Conservation (phyloP, 768 basidiomycete species). For the Lactarius sp. region DNA sequence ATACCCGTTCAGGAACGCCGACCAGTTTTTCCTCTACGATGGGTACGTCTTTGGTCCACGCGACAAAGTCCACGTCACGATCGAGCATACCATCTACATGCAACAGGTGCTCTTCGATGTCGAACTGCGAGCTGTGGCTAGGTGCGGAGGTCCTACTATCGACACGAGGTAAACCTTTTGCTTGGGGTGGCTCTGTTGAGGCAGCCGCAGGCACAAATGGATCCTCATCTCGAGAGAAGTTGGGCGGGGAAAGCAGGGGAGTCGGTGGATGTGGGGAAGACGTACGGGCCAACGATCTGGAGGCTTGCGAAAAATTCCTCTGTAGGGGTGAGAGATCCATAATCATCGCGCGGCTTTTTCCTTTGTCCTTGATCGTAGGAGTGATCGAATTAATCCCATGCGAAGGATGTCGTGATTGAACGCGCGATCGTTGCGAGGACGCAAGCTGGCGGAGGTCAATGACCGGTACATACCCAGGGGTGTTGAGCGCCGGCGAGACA, state of each 20-base stretch:
- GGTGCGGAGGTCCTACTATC: conserved; percentile 29
- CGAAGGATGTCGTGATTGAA: conserved; percentile 32
- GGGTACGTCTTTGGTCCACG: conserved; percentile 45
- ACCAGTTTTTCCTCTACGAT: conserved; percentile 30
- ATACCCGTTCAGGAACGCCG: conserved; percentile 1
- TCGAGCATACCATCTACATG: conserved; percentile 51
- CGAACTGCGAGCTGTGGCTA: conserved; percentile 55
- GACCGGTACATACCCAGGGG: conserved; percentile 36
- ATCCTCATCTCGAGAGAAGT: conserved; percentile 36
- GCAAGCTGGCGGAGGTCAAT: conserved; percentile 39
- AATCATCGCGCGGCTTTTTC: conserved; percentile 11
- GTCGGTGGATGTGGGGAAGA: conserved; percentile 27
- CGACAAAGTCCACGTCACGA: conserved; percentile 53
- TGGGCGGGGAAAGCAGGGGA: conserved; percentile 29
- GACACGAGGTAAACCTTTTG: background rate
- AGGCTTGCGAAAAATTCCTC: conserved; percentile 35
- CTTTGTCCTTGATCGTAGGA: background rate
- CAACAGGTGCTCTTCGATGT: conserved; percentile 51
- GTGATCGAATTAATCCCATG: conserved; percentile 25
- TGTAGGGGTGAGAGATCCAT: conserved; percentile 32
- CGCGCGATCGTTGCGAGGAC: conserved; percentile 37
- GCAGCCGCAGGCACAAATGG: conserved; percentile 37
- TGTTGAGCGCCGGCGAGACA: conserved; percentile 26
- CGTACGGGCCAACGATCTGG: conserved; percentile 27
- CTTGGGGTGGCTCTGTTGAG: conserved; percentile 35